Evolutionary conservation across 768 basidiomycete genomes (phyloP).

Genomic region (Lentinula sp.): DNA sequence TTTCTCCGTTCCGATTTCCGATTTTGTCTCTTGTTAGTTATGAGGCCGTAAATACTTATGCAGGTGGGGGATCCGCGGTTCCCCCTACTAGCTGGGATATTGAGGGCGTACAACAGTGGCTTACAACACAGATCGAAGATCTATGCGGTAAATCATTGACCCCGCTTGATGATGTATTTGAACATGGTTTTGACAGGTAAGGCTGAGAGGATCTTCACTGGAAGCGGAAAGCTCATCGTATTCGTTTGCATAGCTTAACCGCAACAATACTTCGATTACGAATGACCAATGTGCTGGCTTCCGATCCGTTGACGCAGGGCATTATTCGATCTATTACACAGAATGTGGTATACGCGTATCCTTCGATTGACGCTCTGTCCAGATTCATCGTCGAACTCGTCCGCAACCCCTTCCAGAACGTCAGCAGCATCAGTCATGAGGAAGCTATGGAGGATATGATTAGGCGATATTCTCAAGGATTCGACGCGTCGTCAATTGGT

Average conservation of each 20-base stretch:
- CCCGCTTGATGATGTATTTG: conserved; percentile 16
- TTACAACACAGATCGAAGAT: conserved; percentile 16
- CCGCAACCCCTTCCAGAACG: not conserved
- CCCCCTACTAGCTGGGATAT: conserved; percentile 10
- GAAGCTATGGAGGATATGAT: conserved; percentile 35
- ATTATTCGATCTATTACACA: conserved; percentile 8
- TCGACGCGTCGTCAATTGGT: not conserved
- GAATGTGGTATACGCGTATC: conserved; percentile 20
- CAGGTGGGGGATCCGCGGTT: conserved; percentile 8
- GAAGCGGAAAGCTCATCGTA: not conserved
- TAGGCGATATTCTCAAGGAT: not conserved
- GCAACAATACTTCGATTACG: conserved; percentile 24
- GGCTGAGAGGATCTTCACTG: not conserved
- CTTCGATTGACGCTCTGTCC: conserved; percentile 19
- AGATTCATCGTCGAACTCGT: conserved; percentile 11
- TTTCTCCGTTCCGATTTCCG: not conserved
- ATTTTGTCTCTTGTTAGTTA: not conserved
- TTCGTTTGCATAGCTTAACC: conserved; percentile 10
- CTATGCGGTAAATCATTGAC: too few species aligned
- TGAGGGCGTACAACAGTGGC: conserved; percentile 12
- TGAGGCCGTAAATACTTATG: not conserved
- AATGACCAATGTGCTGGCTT: conserved; percentile 26
- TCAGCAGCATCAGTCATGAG: not conserved
- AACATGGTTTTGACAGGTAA: conserved; percentile 22
- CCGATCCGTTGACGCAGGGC: conserved; percentile 4